Conservation (phyloP, 306 rosid species). For the Fragaria nilgerrensis region DNA sequence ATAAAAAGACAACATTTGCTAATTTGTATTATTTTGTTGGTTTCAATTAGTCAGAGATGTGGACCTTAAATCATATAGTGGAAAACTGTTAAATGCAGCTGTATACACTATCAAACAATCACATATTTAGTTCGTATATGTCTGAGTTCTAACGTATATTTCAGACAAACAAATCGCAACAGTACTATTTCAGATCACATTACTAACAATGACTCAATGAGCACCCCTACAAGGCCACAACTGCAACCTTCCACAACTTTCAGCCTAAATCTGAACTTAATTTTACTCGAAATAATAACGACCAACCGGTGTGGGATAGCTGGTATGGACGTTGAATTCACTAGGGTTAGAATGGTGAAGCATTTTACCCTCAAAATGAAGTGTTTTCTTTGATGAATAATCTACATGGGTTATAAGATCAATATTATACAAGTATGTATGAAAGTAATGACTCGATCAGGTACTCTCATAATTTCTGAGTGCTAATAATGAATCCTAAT, state of each 20-base stretch:
- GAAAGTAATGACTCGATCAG: background rate
- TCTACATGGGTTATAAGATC: background rate
- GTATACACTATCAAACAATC: background rate
- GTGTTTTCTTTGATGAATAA: background rate
- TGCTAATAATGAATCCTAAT: background rate
- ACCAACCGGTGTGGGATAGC: background rate
- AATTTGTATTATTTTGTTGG: conserved; percentile 19
- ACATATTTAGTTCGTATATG: background rate
- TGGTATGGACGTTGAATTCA: too few relatives aligned
- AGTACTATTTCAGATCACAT: background rate
- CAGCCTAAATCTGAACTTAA: background rate
- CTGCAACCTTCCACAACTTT: background rate
- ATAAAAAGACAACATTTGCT: conserved; percentile 25
- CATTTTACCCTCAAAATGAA: background rate
- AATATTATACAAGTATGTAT: too few relatives aligned
- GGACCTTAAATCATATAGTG: conserved; percentile 34
- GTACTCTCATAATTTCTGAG: background rate
- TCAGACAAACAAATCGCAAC: too few relatives aligned
- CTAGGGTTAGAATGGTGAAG: background rate
- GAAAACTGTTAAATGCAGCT: conserved; percentile 1
- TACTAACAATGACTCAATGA: background rate
- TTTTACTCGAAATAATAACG: background rate
- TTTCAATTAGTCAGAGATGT: conserved; percentile 29
- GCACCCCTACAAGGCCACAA: background rate
- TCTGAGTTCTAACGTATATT: too few relatives aligned